Percentiles rank a stretch among this genome's conserved stretches.
These are phyloP conservation scores for Hyparrhenia diplandra DNA, from an alignment of 176 grass and related monocot genomes.

Conservation along the genomic window DNA sequence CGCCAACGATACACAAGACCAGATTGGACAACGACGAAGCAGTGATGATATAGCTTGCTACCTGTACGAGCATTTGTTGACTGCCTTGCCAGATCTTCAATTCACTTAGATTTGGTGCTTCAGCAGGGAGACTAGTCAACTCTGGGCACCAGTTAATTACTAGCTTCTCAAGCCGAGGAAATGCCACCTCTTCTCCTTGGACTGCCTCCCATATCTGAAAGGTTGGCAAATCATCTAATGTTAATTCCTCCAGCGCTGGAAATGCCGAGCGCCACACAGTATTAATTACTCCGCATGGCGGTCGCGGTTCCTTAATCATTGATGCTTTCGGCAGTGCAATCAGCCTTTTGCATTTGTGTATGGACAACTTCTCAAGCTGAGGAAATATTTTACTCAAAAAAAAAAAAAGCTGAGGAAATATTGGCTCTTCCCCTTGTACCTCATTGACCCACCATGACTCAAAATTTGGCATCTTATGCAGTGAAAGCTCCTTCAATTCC, in stretches of 20 bases:
- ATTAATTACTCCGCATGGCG: not conserved
- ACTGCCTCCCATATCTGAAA: not conserved
- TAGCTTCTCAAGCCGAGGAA: not conserved
- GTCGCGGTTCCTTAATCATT: no score
- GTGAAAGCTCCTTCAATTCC: not conserved
- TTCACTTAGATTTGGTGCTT: not conserved
- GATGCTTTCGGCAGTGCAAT: not conserved
- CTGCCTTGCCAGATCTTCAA: rapidly evolving
- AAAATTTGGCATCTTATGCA: not conserved
- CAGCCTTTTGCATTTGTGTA: rapidly evolving
- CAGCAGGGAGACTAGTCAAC: not conserved
- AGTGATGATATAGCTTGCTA: not conserved
- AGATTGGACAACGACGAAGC: not conserved
- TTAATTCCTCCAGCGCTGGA: not conserved
- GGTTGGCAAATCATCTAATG: not conserved
- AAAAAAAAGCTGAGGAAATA: no score
- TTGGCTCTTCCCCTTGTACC: not conserved
- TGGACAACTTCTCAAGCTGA: not conserved
- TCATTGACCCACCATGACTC: not conserved
- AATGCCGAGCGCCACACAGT: not conserved
- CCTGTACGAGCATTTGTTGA: not conserved
- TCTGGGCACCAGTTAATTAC: rapidly evolving
- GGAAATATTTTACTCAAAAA: no score
- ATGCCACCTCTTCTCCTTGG: not conserved
- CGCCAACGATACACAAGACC: not conserved